These are phyloP conservation scores for Tetrahymena malaccensis DNA, from an alignment of 73 alveolate species.

Conservation along the genomic window DNA sequence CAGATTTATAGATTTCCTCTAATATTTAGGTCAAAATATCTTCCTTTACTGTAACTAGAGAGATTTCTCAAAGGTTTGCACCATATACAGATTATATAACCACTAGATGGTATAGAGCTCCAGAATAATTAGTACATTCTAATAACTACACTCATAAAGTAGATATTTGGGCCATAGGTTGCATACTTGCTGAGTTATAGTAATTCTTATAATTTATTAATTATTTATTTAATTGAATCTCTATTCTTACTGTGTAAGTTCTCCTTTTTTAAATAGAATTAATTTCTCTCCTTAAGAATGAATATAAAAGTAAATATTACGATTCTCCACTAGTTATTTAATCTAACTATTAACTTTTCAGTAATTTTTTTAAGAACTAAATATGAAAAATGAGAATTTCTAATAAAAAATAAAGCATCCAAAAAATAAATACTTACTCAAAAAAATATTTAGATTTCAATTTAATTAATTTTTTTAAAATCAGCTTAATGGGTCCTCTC, in stretches of 20 bases:
- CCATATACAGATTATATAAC: constrained; percentile 71
- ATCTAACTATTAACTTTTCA: no score
- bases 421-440: no score
- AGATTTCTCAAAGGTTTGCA: constrained; percentile 58
- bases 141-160: constrained; percentile 61
- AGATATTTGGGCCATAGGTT: constrained; percentile 80
- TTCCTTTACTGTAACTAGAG: constrained; percentile 73
- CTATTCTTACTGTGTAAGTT: background rate
- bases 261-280: background rate
- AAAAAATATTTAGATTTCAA: no score
- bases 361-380: no score
- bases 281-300: no score
- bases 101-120: constrained; percentile 85
- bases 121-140: constrained; percentile 71
- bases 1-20: background rate
- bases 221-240: no score
- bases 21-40: constrained; percentile 49
- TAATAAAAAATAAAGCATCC: no score
- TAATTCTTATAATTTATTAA: background rate
- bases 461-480: background rate
- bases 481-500: constrained; percentile 9
- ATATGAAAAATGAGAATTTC: no score
- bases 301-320: no score
- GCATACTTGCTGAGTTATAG: constrained; percentile 69
- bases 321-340: background rate